Base-by-base conservation (phyloP, 768 basidiomycete species). In the Amanita rubescens region DNA sequence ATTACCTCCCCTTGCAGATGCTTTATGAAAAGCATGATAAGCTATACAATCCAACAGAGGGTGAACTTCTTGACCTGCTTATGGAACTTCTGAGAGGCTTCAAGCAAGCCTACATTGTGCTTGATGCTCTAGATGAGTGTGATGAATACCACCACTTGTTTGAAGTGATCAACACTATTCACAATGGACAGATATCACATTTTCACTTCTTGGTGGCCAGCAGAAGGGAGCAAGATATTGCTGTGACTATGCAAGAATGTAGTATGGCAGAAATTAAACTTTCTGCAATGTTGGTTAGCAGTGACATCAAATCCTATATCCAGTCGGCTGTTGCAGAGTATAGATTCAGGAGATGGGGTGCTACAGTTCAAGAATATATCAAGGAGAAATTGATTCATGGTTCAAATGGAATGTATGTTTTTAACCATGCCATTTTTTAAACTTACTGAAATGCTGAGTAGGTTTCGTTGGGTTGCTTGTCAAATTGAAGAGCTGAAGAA, bases 61-160 rank as follows among this genome's bases (percentile, higher is more conserved):
- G 9, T 32, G 27, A 48, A 15, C 46, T 48, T n/a, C 7, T 32
- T 27, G 32, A 35, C 17, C 14, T 48, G 17, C 17, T 48, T 8
- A 33, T 15, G 8, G n/a, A 34, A 0, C 33, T 48, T 9, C 14
- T 48, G 6, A 19, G n/a, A 19, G 19, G 3, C n/a, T n/a, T n/a
- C n/a, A n/a, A n/a, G n/a, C n/a, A n/a, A n/a, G n/a, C n/a, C n/a
- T n/a, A n/a, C n/a, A 35, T 48, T 48, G 46, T 48, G n/a, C 10
- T 48, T 32, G 46, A 48, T 48, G 46, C 46, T 20, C 19, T 48
- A 7, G 33, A 48, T 48, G 46, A 48, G 20, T 35, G 46, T 30
- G 15, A 17, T 8, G 6, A 9, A 15, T 48, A 34, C n/a, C 6
- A 48, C 2, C 15, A 48, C 5, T n/a, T 34, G 15, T 33, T 48